These are phyloP conservation scores for Punica granatum DNA, from an alignment of 345 rosid genomes.

Conservation along the genomic window DNA sequence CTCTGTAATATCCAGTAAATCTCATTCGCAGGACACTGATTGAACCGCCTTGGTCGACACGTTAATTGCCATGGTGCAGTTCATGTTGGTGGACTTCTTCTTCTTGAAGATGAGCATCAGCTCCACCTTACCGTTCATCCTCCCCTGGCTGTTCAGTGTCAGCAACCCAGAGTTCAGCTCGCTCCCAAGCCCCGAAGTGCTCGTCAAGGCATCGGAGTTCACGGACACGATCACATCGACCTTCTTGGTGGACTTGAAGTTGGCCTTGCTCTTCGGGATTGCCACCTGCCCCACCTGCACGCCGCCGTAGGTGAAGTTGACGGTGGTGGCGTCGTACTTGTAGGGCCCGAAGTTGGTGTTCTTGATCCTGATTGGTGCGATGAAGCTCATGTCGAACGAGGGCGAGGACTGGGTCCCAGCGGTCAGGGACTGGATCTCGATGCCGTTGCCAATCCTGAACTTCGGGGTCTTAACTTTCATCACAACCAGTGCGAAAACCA, in stretches of 20 bases:
- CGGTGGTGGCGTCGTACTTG: conserved; percentile 15
- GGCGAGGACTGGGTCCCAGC: not conserved
- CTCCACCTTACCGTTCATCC: not conserved
- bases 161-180: no score
- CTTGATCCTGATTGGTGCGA: conserved; percentile 17
- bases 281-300: conserved; percentile 11
- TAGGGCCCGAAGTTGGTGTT: conserved; percentile 21
- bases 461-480: conserved; percentile 13
- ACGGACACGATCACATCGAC: conserved; percentile 2
- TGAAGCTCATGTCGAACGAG: conserved; percentile 12
- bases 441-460: conserved; percentile 8
- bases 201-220: not conserved
- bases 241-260: conserved; percentile 16
- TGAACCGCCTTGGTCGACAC: not conserved
- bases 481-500: conserved; percentile 2
- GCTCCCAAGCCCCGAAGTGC: not conserved
- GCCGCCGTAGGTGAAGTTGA: conserved; percentile 11
- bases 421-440: conserved; percentile 3
- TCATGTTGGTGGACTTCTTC: conserved; percentile 13
- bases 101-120: conserved; percentile 14
- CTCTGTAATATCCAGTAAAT: no score
- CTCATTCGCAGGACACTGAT: not conserved
- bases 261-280: conserved; percentile 13
- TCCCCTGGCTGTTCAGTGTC: no score
- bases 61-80: conserved; percentile 7